Conservation (phyloP, 495 filamentous ascomycete species). For the Thozetella sp. region DNA sequence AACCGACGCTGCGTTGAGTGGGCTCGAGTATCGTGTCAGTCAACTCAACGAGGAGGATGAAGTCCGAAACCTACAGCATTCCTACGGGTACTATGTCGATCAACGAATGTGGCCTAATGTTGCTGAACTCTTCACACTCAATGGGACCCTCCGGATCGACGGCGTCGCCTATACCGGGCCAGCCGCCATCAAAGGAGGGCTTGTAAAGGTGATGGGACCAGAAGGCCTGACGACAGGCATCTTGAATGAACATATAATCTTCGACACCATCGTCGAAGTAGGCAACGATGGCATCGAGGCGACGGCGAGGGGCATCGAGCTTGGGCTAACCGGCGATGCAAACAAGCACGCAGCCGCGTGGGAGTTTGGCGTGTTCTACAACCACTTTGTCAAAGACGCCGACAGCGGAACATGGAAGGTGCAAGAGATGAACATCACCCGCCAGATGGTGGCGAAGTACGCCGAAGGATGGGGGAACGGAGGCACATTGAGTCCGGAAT, state of each 20-base stretch:
- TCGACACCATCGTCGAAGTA: constrained; percentile 1
- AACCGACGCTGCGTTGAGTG: too few relatives aligned
- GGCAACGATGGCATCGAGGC: background rate
- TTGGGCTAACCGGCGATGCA: constrained; percentile 2
- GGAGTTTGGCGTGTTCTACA: constrained; percentile 5
- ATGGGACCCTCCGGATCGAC: background rate
- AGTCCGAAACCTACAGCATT: constrained; percentile 4
- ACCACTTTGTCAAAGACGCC: constrained; percentile 1
- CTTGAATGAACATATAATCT: constrained; percentile 4
- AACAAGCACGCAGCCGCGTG: background rate
- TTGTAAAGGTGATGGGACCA: constrained; percentile 4
- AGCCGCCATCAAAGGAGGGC: background rate
- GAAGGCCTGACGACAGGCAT: constrained; percentile 2
- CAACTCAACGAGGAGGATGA: constrained; percentile 6
- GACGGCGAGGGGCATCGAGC: background rate
- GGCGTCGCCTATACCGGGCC: background rate
- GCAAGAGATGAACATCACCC: background rate
- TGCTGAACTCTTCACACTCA: background rate
- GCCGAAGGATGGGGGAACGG: constrained; percentile 1
- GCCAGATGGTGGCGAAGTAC: constrained; percentile 1
- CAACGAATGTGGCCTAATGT: constrained; percentile 4
- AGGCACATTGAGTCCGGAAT: background rate
- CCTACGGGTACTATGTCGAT: constrained; percentile 6
- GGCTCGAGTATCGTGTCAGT: background rate
- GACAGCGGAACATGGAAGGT: constrained; percentile 4